Evolutionary conservation across 345 rosid species (phyloP).

Genomic region (Eutrema heterophyllum): DNA sequence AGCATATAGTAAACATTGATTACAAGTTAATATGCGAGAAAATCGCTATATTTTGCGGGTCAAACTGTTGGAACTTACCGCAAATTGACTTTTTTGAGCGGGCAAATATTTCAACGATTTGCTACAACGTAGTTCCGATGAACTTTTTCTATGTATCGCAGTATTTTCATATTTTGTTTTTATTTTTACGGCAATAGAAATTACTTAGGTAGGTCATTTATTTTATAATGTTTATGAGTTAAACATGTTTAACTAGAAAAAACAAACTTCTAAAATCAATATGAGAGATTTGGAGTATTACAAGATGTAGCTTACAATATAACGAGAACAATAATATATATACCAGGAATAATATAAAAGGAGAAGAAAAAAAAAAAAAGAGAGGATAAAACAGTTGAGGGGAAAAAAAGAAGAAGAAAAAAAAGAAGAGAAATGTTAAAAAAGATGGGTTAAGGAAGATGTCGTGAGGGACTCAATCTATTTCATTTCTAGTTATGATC

Average conservation of each 20-base stretch:
- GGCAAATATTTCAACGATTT: too few species aligned
- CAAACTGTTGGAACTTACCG: too few species aligned
- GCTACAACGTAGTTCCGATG: too few species aligned
- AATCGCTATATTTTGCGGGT: too few species aligned
- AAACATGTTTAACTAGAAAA: too few species aligned
- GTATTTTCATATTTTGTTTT: too few species aligned
- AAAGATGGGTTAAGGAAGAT: constrained; percentile 24
- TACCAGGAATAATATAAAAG: background rate
- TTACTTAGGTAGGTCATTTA: background rate
- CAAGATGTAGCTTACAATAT: background rate
- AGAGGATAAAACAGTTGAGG: background rate
- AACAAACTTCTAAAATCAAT: background rate
- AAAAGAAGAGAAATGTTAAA: background rate
- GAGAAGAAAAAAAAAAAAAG: background rate
- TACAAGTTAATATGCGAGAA: too few species aligned
- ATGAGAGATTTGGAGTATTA: background rate
- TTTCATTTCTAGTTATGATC: constrained; percentile 20
- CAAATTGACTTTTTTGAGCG: too few species aligned
- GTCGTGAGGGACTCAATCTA: constrained; percentile 31
- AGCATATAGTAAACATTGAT: too few species aligned
- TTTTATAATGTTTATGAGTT: too few species aligned
- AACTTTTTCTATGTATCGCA: too few species aligned
- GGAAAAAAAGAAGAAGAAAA: background rate
- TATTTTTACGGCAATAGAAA: background rate
- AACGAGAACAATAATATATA: background rate